Base-by-base conservation (phyloP, 768 basidiomycete species). In the Guyanaporus albipodus region DNA sequence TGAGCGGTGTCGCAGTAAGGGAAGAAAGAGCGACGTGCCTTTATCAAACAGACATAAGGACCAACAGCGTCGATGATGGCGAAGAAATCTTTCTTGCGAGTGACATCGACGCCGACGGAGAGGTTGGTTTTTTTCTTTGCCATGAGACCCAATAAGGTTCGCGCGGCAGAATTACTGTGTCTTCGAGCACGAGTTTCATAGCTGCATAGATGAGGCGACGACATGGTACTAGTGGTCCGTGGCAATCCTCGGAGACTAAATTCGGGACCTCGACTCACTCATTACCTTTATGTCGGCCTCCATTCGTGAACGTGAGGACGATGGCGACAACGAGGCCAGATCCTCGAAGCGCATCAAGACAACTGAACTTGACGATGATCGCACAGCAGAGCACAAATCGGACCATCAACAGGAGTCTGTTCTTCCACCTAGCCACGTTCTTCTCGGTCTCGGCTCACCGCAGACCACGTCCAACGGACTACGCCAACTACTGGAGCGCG, bases 61-160 rank as follows among this genome's bases (percentile, higher is more conserved):
- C 91, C 96, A 46, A 96, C 93, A 10, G 79, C 78, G 55, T 93
- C 86, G 54, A 96, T 82, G 61, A 99, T 87, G 38, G 79, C 74
- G 29, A 98, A 73, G 59, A 97, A 85, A 57, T 91, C 85, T 14
- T 71, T 74, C 44, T 81, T 75, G 40, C 75, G 83, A 6, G 90
- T 88, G 32, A 98, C 92, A 72, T 99, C 96, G 22, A 98, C 91
- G 57, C 91, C 93, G 49, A 99, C 90, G 32, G 92, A 91, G 14
- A 99, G 82, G 64, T 99, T 99, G 8, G 89, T 78, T 59, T 83
- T 75, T 66, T 99, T 99, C 49, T 85, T 75, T 53, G 82, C 87
- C 68, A 97, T 91, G 4, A 83, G 82, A 61, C 81, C 77, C 17
- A 98, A 77, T 8, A 97, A 78, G 4, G 78, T 68, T 58, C 75